A percentile compares a stretch with the other conserved stretches of the same genome.
Evolutionary conservation across 176 grass and related monocot genomes (phyloP).

Genomic region (Triticum urartu): DNA sequence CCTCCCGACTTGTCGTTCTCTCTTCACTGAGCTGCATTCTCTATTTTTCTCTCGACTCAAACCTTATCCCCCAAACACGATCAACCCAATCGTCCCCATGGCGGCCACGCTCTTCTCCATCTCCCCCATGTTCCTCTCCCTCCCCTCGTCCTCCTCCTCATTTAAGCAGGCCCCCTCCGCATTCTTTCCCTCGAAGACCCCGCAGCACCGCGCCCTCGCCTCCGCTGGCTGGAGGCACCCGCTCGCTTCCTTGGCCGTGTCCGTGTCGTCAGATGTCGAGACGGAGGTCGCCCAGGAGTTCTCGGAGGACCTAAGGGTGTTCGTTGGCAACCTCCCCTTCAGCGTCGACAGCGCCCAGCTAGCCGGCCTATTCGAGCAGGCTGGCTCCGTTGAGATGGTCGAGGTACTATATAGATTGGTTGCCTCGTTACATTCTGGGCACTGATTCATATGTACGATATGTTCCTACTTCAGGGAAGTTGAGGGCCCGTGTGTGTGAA

Average conservation of each 20-base stretch:
- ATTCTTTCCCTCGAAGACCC: slow-evolving; percentile 8
- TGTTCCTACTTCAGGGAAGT: background rate
- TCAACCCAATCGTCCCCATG: slow-evolving; percentile 4
- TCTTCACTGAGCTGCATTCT: background rate
- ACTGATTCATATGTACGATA: background rate
- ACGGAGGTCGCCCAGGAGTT: slow-evolving; percentile 36
- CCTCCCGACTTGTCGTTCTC: background rate
- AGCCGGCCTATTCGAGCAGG: slow-evolving; percentile 69
- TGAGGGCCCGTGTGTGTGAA: background rate
- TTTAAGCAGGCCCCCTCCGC: background rate
- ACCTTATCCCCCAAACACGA: background rate
- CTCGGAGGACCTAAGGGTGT: slow-evolving; percentile 57
- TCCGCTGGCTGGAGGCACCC: slow-evolving; percentile 14
- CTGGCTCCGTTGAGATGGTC: slow-evolving; percentile 85
- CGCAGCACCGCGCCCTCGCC: slow-evolving; percentile 17
- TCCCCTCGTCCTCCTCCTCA: background rate
- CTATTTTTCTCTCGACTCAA: background rate
- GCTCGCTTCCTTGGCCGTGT: slow-evolving; percentile 33
- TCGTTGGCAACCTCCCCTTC: slow-evolving; percentile 86
- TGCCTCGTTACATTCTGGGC: background rate
- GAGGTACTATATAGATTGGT: slow-evolving; percentile 45
- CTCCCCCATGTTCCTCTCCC: slow-evolving; percentile 23
- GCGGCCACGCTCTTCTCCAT: slow-evolving; percentile 17
- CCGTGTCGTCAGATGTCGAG: slow-evolving; percentile 42
- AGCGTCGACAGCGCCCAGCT: slow-evolving; percentile 87